These are phyloP conservation scores for Domatiomyces globalis DNA, from an alignment of 2,329 filamentous ascomycete genomes.

Conservation along the genomic window DNA sequence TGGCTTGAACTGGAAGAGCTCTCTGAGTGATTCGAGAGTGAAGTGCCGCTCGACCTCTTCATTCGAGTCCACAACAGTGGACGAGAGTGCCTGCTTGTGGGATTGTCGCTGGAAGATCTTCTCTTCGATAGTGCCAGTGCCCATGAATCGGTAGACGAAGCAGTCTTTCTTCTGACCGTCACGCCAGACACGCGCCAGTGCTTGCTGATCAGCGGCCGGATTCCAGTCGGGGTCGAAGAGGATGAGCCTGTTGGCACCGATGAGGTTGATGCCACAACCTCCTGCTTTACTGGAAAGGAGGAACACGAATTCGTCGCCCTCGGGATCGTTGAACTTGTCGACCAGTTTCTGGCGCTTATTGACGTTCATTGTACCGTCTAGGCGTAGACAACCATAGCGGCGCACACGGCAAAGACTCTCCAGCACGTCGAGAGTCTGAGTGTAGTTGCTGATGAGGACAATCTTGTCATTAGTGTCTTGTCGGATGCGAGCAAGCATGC, in stretches of 20 bases:
- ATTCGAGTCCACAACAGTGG: constrained; percentile 87
- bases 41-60: constrained; percentile 98
- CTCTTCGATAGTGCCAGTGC: constrained; percentile 93
- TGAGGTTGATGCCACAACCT: constrained; percentile 89
- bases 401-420: constrained; percentile 76
- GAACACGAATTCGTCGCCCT: constrained; percentile 83
- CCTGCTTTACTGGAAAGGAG: constrained; percentile 93
- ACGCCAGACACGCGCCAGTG: constrained; percentile 92
- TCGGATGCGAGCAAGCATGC: constrained; percentile 90
- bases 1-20: constrained; percentile 83
- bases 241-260: constrained; percentile 84
- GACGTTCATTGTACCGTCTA: constrained; percentile 96
- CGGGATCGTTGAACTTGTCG: constrained; percentile 91
- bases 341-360: constrained; percentile 95
- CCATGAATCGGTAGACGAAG: constrained; percentile 98
- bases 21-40: constrained; percentile 73
- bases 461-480: constrained; percentile 98
- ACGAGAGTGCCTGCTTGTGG: constrained; percentile 93
- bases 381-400: constrained; percentile 69
- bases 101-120: constrained; percentile 98
- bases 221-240: constrained; percentile 98
- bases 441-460: constrained; percentile 97
- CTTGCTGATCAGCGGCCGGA: constrained; percentile 92
- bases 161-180: constrained; percentile 99
- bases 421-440: constrained; percentile 87